Base-by-base conservation (phyloP, 139 green algal species). In the Picochlorum sp. region DNA sequence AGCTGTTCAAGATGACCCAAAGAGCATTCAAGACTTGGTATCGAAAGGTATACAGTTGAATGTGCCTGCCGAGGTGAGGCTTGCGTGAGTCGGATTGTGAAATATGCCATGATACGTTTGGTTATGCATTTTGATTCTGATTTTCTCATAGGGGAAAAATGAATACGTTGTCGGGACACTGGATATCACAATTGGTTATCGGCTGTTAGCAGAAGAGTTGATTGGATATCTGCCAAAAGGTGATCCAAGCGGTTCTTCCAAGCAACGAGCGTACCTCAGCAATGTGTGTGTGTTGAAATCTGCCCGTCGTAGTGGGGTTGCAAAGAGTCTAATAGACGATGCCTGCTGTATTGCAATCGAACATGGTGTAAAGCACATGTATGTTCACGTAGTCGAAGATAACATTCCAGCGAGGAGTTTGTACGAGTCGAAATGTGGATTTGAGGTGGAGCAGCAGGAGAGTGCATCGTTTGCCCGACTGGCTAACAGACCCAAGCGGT, bases 161-260 rank as follows among this genome's bases (percentile, higher is more conserved):
- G 39, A 47, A 5, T 47, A 47, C 22, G 75, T 88, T 30, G 51
- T 94, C 0, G 85, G 73, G 3, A 84, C 68, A 1, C 67, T 91
- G 32, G 85, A 94, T 57, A 6, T 94, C 3, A 94, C 93, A 39
- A 51, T 80, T 24, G 82, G 82, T 3, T 18, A 54, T 2, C 63
- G 72, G 4, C 60, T 93, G 52, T 84, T 84, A 9, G 72, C 79
- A 6, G 85, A 93, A 56, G 78, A 90, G 60, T 73, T 93, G 8
- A 49, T 79, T 3, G 84, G 83, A 0, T 20, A 7, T 33, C 51
- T 69, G 13, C 82, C 77, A 8, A 50, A 51, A 14, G 60, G 36
- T 41, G 58, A 43, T 41, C 28, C 44, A 33, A 16, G 25, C 2
- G 2, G n/a, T 4, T 20, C 20, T 29, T 24, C 47, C 8, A 14